These are phyloP conservation scores for Paramarasmius palmivorus DNA, from an alignment of 1,284 basidiomycete genomes.

Conservation along the genomic window DNA sequence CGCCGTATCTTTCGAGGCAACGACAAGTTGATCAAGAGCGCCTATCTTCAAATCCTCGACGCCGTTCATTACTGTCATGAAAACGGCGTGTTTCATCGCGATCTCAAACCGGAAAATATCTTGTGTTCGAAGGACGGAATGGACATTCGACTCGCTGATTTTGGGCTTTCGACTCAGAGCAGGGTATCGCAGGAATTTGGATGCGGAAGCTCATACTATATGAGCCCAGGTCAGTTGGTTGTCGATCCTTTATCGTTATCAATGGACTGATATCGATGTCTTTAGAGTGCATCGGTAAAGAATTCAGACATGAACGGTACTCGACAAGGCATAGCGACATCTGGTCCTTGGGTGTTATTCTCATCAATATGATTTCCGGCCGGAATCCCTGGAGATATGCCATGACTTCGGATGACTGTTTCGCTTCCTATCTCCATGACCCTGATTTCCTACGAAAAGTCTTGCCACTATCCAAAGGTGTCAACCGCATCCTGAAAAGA, in stretches of 20 bases:
- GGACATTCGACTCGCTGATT: constrained; percentile 76
- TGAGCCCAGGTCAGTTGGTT: constrained; percentile 13
- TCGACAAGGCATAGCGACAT: constrained; percentile 80
- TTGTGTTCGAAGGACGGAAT: constrained; percentile 62
- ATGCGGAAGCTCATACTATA: constrained; percentile 78
- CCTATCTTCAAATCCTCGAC: constrained; percentile 78
- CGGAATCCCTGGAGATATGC: constrained; percentile 89
- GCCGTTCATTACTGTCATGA: constrained; percentile 74
- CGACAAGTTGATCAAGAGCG: constrained; percentile 57
- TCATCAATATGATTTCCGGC: constrained; percentile 86
- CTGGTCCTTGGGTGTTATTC: constrained; percentile 88
- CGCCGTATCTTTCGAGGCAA: constrained; percentile 45
- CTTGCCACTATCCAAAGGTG: constrained; percentile 67
- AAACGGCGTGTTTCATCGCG: constrained; percentile 80
- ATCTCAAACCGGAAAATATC: constrained; percentile 90
- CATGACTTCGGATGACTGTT: constrained; percentile 70
- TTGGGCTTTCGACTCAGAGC: constrained; percentile 80
- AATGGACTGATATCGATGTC: constrained; percentile 13
- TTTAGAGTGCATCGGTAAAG: constrained; percentile 73
- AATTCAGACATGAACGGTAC: constrained; percentile 51
- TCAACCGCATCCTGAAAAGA: constrained; percentile 55
- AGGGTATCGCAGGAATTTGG: constrained; percentile 69
- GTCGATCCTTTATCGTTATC: not conserved
- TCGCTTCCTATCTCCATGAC: constrained; percentile 67
- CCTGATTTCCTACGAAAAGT: constrained; percentile 68